Percentiles rank a stretch among this genome's conserved stretches.
Evolutionary conservation across 176 grass and related monocot genomes (phyloP).

Genomic region (Aegilops longissima): DNA sequence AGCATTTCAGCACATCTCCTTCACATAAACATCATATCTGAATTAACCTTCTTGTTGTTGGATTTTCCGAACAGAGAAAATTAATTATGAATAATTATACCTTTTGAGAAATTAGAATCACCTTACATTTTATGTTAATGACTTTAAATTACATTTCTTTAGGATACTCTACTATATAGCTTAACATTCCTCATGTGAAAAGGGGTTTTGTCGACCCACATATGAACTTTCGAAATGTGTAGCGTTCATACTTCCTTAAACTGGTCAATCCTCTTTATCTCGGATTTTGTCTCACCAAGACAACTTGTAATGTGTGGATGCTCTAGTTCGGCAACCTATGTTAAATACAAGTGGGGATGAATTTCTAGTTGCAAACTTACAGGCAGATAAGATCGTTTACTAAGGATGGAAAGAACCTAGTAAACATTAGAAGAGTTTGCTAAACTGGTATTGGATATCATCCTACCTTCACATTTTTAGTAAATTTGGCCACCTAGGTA

Average conservation of each 20-base stretch:
- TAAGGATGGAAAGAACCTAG: background rate
- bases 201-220: background rate
- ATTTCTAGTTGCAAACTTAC: background rate
- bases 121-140: conserved; percentile 24
- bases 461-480: background rate
- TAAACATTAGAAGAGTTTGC: background rate
- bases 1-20: background rate
- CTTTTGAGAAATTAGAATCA: background rate
- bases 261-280: background rate
- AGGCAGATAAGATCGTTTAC: background rate
- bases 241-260: background rate
- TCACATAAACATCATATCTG: background rate
- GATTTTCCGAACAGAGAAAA: background rate
- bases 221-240: background rate
- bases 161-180: background rate
- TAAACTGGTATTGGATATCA: background rate
- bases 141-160: background rate
- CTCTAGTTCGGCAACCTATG: too few relatives aligned
- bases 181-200: background rate
- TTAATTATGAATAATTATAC: background rate
- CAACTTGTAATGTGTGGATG: background rate
- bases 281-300: background rate
- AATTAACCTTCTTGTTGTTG: background rate
- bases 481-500: background rate
- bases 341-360: background rate